Evolutionary conservation across 2,329 filamentous ascomycete species (phyloP), one percentile per base, ranked within the genome.

Genomic region (Colletotrichum sidae): DNA sequence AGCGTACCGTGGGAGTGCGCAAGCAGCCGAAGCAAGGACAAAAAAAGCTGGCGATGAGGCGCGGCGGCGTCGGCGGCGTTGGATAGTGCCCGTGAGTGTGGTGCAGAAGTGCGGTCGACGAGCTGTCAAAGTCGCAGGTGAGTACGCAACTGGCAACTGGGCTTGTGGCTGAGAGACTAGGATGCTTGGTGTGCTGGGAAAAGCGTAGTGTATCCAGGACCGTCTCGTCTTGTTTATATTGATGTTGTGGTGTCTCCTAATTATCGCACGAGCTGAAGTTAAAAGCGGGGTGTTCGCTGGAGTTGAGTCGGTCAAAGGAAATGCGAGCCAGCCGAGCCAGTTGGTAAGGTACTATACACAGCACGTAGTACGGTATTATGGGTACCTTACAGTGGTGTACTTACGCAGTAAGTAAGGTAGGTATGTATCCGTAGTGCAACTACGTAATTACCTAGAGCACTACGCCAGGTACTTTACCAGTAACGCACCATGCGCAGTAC

Each of bases 51-150:
- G 45, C 25, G 34, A 56, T 33, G 35, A 11, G 51, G 13, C 53
- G 17, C 13, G 46, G 45, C 15, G 46, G 35, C 13, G 58, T 45
- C 62, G 62, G 47, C 47, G 47, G 52, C 63, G 47, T 25, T 44
- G 41, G n/a, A 38, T 45, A n/a, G 58, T 33, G 47, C 17, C 8
- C 15, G 44, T 46, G 44, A 17, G n/a, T 46, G 44, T 15, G 15
- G 37, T 47, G 42, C 13, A 47, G 45, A 17, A 9, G n/a, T 54
- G 42, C 34, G 44, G 58, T 63, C 58, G 53, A 25, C 25, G 25
- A 57, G 53, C 63, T 66, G 63, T 57, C 63, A 57, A 57, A 63
- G 63, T 63, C 58, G 58, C 63, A 66, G 53, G 52, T 49, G 58
- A 62, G 42, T 44, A 44, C 47, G 25, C 33, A 51, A 56, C 33